Percentiles rank a stretch among this genome's conserved stretches.
Evolutionary conservation across 805 yeast species (phyloP).

Genomic region (Kuraishia molischiana): DNA sequence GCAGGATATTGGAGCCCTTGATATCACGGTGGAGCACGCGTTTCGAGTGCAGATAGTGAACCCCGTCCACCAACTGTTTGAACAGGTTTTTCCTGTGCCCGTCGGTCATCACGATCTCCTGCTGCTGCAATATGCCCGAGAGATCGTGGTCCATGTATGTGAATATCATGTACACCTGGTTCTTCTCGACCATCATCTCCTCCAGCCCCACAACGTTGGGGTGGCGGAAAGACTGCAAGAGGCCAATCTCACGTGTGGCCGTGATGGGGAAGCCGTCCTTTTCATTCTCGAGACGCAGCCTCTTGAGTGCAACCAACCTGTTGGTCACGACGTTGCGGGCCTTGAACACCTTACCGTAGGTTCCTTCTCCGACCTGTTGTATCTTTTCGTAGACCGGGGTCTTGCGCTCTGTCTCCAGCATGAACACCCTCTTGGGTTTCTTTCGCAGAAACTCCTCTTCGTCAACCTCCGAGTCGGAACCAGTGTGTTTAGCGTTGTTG

Average conservation of each 20-base stretch:
- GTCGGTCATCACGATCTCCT: constrained; percentile 48
- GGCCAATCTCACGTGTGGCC: constrained; percentile 82
- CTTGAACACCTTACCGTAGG: constrained; percentile 93
- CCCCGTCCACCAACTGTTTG: constrained; percentile 57
- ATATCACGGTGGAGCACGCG: constrained; percentile 73
- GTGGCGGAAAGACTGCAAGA: constrained; percentile 77
- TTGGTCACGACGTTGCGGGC: constrained; percentile 65
- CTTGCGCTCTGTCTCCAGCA: constrained; percentile 8
- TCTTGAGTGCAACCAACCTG: constrained; percentile 76
- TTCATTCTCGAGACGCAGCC: constrained; percentile 75
- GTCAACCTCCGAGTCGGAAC: constrained; percentile 1
- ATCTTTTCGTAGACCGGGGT: constrained; percentile 52
- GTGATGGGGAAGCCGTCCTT: constrained; percentile 96
- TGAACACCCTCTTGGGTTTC: constrained; percentile 6
- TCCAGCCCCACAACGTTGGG: constrained; percentile 68
- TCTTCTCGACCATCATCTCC: constrained; percentile 83
- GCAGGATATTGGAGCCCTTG: constrained; percentile 69
- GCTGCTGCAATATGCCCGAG: constrained; percentile 77
- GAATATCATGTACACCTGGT: constrained; percentile 78
- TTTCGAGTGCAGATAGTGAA: constrained; percentile 57
- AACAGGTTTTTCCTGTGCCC: constrained; percentile 61
- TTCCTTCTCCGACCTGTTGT: constrained; percentile 96
- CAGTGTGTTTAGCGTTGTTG: too few relatives aligned
- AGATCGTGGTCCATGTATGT: constrained; percentile 92
- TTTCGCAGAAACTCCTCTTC: constrained; percentile 1